Percentiles rank a stretch among this genome's conserved stretches.
phyloP scores from a whole-genome alignment of 306 rosid species.

The Betula pendula region DNA sequence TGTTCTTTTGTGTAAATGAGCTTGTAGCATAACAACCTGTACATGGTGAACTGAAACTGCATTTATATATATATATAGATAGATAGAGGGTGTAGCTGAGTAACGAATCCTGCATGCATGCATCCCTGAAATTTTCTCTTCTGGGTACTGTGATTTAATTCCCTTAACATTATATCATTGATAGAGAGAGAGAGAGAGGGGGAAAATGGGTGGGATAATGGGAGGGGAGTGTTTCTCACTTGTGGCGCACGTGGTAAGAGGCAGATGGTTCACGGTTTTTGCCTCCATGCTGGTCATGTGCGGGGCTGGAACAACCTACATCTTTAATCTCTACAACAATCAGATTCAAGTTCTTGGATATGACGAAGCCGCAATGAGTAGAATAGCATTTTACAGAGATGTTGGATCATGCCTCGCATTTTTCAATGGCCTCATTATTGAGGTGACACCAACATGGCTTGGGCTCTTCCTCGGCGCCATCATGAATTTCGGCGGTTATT shows the following conservation, averaged over 20 bases:
- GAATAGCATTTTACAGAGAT: conserved; percentile 43
- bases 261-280: conserved; percentile 50
- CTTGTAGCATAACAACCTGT: not conserved
- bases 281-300: conserved; percentile 51
- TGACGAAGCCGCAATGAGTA: conserved; percentile 35
- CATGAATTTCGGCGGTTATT: conserved; percentile 46
- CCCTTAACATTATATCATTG: not conserved
- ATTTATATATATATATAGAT: not conserved
- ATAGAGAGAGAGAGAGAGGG: not conserved
- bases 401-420: conserved; percentile 46
- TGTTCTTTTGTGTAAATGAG: not conserved
- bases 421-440: conserved; percentile 42
- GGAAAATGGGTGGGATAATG: not conserved
- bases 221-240: not conserved
- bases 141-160: not conserved
- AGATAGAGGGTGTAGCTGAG: not conserved
- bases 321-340: conserved; percentile 40
- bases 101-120: not conserved
- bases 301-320: conserved; percentile 49
- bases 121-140: not conserved
- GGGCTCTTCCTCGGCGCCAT: conserved; percentile 45
- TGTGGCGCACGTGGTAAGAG: conserved; percentile 22
- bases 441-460: conserved; percentile 49
- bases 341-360: conserved; percentile 45
- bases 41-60: not conserved